Evolutionary conservation across 345 rosid species (phyloP), one percentile per base, ranked within the genome.

Genomic region (Microcos paniculata): DNA sequence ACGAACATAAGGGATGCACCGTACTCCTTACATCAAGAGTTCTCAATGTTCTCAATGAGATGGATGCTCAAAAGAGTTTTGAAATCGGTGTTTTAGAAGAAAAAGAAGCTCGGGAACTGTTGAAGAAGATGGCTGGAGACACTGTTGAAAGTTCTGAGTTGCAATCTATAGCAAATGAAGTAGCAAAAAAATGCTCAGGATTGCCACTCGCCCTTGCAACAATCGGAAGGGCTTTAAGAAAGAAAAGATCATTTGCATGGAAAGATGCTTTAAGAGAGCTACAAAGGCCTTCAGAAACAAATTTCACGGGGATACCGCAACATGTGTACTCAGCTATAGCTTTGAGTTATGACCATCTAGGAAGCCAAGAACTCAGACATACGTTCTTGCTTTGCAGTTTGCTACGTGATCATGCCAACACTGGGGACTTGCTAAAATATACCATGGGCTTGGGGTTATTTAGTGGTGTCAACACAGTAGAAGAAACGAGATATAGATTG

Each of bases 1-100:
- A 33, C 8, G 64, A 76, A 0, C 77, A 58, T 1, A 48, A 35
- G 8, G 80, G 78, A 24, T 53, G 74, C 38, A 83, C 75, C 46
- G 16, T 83, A 5, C 1, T 83, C 5, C 1, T 83, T 14, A 80
- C 82, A 0, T 78, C 86, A 1, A 72, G 80, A 62, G 10, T 5
- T 13, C 40, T 0, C 23, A 8, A 57, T 12, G 71, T 83, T 3
- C 61, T 83, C 0, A 26, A n/a, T n/a, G n/a, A n/a, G n/a, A 75
- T 84, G 84, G 76, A 31, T 3, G 4, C 57, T 7, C 24, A 75
- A 1, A 19, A 19, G 6, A 3, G 1, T 12, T 76, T 81, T 23
- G 1, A 0, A 0, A 26, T 84, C 5, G 31, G 48, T 4, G 49
- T 8, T 23, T 45, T 84, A 21, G 1, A 3, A 2, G 62, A 70